Base-by-base conservation (phyloP, 1,139 yeast genomes). In the Blastobotrys persicus region DNA sequence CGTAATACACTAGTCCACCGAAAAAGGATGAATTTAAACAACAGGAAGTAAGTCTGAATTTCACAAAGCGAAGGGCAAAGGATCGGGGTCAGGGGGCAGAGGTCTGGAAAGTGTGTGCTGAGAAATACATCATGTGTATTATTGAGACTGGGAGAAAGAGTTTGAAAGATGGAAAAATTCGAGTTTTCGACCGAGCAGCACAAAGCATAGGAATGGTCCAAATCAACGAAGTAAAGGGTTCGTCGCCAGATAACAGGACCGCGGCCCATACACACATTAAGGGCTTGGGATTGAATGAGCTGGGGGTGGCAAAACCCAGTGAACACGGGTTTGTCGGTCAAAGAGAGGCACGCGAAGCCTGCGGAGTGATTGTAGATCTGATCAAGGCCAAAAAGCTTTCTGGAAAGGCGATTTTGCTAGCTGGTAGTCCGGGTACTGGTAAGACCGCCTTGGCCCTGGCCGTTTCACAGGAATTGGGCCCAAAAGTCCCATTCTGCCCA, bases 381-480 rank as follows among this genome's bases (percentile, higher is more conserved):
- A 89, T 92, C 72, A 91, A 89, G 70, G 85, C 92, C 35, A 88
- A 88, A 65, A 89, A 85, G 68, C 85, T 92, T 88, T 85, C 95
- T 49, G 98, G 98, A 26, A 88, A 89, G 66, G 98, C 98, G n/a
- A 83, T 92, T 44, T 72, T 92, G 55, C 75, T 92, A 48, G 98
- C 98, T 0, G 98, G 98, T 53, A 95, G 96, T 3, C 98, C 98
- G 14, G 98, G 98, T 2, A 91, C 98, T 3, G 98, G 98, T 64
- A 92, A 92, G 70, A 92, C 98, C 0, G 98, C 98, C 0, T 76
- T 92, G 63, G 98, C 98, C 0, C 73, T 94, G 52, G 98, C 98
- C 1, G 84, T 94, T 50, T 88, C 98, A 1, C 98, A 92, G 67
- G 98, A 92, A 67, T 76, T 92, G 60, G 99, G 99, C 1, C 97